Conservation (phyloP, 148 eudicot genomes). For the Rhododendron kiyosumense region DNA sequence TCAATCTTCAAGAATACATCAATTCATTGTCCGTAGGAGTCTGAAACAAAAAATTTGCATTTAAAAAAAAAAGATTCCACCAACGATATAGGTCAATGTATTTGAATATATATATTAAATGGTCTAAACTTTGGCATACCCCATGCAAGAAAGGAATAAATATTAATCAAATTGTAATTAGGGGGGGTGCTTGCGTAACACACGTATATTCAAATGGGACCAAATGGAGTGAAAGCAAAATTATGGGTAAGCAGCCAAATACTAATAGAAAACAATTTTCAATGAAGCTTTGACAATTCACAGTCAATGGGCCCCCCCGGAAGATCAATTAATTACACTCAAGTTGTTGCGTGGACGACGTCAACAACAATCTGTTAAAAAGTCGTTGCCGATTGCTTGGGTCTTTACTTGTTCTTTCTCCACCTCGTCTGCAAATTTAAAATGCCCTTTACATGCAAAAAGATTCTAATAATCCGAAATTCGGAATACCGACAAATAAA, state of each 20-base stretch:
- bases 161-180: not conserved
- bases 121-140: not conserved
- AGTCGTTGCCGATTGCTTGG: not conserved
- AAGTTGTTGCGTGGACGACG: not conserved
- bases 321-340: not conserved
- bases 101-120: no score
- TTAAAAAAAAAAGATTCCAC: not conserved
- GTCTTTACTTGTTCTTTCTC: not conserved
- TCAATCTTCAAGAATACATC: no score
- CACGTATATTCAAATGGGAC: not conserved
- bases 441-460: not conserved
- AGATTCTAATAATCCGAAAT: not conserved
- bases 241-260: slow-evolving; percentile 6
- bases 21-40: not conserved
- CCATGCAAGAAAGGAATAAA: not conserved
- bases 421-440: not conserved
- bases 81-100: not conserved
- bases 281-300: not conserved
- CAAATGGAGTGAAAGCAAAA: not conserved
- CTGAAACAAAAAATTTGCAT: not conserved
- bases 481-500: not conserved
- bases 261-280: not conserved
- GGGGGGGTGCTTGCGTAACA: not conserved
- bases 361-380: not conserved
- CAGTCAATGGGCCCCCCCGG: slow-evolving; percentile 1